phyloP scores from a whole-genome alignment of 306 rosid genomes.

The Fagus crenata region DNA sequence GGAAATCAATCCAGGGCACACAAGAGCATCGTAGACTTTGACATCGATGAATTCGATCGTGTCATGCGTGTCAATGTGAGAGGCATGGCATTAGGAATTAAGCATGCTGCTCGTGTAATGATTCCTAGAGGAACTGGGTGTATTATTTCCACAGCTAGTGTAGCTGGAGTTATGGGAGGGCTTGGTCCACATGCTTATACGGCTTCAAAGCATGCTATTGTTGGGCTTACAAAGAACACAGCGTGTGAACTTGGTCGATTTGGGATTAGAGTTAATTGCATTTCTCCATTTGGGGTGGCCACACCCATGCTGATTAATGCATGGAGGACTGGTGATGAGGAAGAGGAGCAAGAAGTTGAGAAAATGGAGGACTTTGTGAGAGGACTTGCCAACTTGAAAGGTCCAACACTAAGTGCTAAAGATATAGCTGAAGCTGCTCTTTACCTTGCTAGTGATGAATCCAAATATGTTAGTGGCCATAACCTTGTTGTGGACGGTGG shows the following conservation, averaged over 20 bases:
- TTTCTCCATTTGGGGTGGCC: slow-evolving; percentile 93
- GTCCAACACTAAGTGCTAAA: slow-evolving; percentile 58
- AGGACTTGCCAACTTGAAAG: slow-evolving; percentile 70
- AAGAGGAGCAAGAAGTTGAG: slow-evolving; percentile 52
- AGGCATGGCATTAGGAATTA: slow-evolving; percentile 80
- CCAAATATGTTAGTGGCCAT: slow-evolving; percentile 89
- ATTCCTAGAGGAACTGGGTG: slow-evolving; percentile 60
- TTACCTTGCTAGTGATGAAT: slow-evolving; percentile 89
- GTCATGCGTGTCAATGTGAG: slow-evolving; percentile 82
- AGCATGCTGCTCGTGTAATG: slow-evolving; percentile 90
- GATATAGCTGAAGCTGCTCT: slow-evolving; percentile 94
- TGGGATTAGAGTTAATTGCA: slow-evolving; percentile 80
- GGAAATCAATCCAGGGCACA: slow-evolving; percentile 60
- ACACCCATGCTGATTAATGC: slow-evolving; percentile 84
- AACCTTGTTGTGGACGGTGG: slow-evolving; percentile 76
- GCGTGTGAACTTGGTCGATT: slow-evolving; percentile 76
- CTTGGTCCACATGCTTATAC: slow-evolving; percentile 91
- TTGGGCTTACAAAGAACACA: slow-evolving; percentile 75
- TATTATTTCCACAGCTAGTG: slow-evolving; percentile 72
- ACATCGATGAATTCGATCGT: slow-evolving; percentile 59
- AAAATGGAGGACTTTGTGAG: slow-evolving; percentile 83
- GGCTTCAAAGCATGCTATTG: slow-evolving; percentile 90
- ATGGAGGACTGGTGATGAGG: slow-evolving; percentile 47
- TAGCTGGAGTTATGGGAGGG: slow-evolving; percentile 76
- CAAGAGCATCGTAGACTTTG: slow-evolving; percentile 75